Percentiles rank a stretch among this genome's conserved stretches.
phyloP scores from a whole-genome alignment of 2,329 filamentous ascomycete genomes.

The Paraphaeosphaeria sporulosa region DNA sequence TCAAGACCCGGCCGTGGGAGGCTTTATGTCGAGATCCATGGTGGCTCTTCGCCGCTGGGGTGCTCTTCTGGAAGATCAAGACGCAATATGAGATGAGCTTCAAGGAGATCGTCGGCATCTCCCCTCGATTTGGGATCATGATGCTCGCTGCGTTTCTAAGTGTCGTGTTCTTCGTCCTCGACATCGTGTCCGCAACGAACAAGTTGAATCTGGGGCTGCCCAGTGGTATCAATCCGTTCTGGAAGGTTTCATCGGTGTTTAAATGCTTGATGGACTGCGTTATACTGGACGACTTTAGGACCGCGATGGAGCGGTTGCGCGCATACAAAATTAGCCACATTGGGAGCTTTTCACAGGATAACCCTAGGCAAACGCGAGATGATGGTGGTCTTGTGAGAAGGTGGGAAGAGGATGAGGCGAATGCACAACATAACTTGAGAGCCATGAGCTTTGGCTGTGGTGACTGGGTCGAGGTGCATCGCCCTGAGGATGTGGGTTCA shows the following conservation, averaged over 20 bases:
- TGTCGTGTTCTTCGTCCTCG: conserved; percentile 67
- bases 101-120: conserved; percentile 65
- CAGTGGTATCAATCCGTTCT: conserved; percentile 70
- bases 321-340: conserved; percentile 53
- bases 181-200: conserved; percentile 66
- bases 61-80: conserved; percentile 69
- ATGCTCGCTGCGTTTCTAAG: conserved; percentile 67
- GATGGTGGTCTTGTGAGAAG: neutral
- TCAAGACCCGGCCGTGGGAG: conserved; percentile 65
- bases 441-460: neutral
- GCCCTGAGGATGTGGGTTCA: neutral
- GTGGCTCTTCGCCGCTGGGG: conserved; percentile 70
- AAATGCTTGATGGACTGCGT: conserved; percentile 73
- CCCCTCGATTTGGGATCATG: conserved; percentile 70
- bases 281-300: conserved; percentile 74
- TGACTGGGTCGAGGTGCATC: neutral
- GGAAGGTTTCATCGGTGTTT: conserved; percentile 70
- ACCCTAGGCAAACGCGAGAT: neutral
- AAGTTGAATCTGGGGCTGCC: conserved; percentile 51
- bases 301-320: conserved; percentile 57
- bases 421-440: neutral
- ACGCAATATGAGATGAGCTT: conserved; percentile 66
- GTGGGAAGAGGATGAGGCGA: neutral
- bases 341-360: conserved; percentile 33
- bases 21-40: conserved; percentile 70